These are phyloP conservation scores for Talaromyces ruber DNA, from an alignment of 495 filamentous ascomycete genomes.

Conservation along the genomic window DNA sequence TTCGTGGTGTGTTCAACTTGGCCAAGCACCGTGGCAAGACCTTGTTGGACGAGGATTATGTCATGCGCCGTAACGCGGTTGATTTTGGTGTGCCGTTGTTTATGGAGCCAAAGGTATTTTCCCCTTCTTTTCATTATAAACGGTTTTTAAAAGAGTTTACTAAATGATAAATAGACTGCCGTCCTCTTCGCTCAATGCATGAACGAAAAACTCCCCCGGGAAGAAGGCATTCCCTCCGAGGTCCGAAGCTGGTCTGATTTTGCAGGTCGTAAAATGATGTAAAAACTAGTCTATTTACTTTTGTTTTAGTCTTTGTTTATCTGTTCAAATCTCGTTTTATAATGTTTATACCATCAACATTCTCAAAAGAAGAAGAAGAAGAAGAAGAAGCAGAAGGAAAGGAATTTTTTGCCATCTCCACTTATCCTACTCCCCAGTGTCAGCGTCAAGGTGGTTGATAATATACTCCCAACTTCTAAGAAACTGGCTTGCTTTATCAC, in stretches of 20 bases:
- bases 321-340: conserved; percentile 1
- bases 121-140: background rate
- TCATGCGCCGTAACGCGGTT: conserved; percentile 96
- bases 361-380: background rate
- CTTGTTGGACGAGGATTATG: conserved; percentile 87
- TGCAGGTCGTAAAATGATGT: conserved; percentile 83
- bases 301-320: background rate
- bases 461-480: background rate
- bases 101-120: conserved; percentile 94
- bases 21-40: conserved; percentile 77
- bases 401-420: background rate
- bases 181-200: conserved; percentile 93
- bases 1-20: conserved; percentile 93
- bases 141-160: background rate
- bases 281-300: conserved; percentile 22
- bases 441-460: background rate
- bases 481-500: background rate
- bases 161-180: conserved; percentile 62
- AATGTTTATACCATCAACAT: background rate
- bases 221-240: conserved; percentile 77
- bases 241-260: conserved; percentile 93
- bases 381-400: background rate
- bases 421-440: background rate
- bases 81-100: conserved; percentile 97
- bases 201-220: conserved; percentile 81